phyloP scores from a whole-genome alignment of 306 rosid genomes.

The Phaseolus lunatus region DNA sequence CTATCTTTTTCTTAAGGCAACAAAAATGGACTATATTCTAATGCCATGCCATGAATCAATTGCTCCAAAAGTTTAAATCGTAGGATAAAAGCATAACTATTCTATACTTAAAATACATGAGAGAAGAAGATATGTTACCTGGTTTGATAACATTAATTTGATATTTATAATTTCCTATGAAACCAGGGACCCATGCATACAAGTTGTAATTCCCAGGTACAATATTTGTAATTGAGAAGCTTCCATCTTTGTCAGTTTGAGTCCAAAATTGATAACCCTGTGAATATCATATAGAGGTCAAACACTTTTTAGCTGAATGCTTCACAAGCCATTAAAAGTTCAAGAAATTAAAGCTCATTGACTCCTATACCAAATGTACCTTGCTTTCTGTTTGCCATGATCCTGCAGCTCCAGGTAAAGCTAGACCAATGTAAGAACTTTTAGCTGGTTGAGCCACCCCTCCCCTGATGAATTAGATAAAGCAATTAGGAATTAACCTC shows the following conservation, averaged over 20 bases:
- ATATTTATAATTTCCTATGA: constrained; percentile 74
- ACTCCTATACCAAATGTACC: constrained; percentile 44
- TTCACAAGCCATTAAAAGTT: constrained; percentile 6
- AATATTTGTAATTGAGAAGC: constrained; percentile 59
- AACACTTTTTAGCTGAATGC: not conserved
- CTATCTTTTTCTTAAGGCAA: not conserved
- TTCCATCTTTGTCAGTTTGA: constrained; percentile 57
- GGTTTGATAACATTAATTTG: constrained; percentile 47
- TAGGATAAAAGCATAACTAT: not conserved
- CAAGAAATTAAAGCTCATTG: not conserved
- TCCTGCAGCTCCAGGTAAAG: constrained; percentile 70
- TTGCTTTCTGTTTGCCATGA: constrained; percentile 88
- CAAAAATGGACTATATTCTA: not conserved
- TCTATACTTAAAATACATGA: not conserved
- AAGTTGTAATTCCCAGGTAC: constrained; percentile 71
- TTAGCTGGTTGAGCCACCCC: constrained; percentile 11
- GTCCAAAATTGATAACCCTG: constrained; percentile 96
- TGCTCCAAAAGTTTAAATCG: not conserved
- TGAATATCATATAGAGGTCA: not conserved
- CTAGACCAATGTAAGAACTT: constrained; percentile 72
- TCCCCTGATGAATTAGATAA: constrained; percentile 39
- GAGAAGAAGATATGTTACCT: constrained; percentile 40
- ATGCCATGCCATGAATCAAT: not conserved
- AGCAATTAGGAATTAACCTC: constrained; percentile 10
- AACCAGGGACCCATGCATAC: constrained; percentile 83